Evolutionary conservation across 31 red algal species (phyloP), one percentile per base, ranked within the genome.

Genomic region (Odonthalia washingtoniensis): DNA sequence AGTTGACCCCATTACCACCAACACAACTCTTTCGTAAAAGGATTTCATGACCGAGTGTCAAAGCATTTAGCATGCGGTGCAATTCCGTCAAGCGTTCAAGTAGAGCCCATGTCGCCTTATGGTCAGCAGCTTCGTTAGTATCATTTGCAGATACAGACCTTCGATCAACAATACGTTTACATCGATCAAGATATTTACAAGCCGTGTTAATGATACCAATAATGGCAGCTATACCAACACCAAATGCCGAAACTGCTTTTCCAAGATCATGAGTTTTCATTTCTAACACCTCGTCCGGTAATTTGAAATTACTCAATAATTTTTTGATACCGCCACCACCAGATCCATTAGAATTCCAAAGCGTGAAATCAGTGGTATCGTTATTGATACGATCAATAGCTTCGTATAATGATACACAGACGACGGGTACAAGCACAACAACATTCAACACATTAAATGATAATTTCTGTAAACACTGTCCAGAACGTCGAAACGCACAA

Each of bases 41-140:
- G n/a, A n/a, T n/a, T 37, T 90, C 77, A 2, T 90, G 52, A 76
- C 69, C 81, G 60, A 91, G 81, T 46, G 82, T 67, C 68, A 94
- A 75, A 3, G 90, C 90, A 53, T 82, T 75, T 18, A 87, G 40
- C 90, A 92, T 92, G 17, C 90, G 82, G 46, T 87, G 75, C 17
- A 92, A 76, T 64, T 92, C 90, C 41, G 75, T 78, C 36, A 92
- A 76, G 5, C 90, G 74, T 35, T 92, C 90, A 33, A 92, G 57
- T 80, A 92, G 68, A 18, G 39, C 46, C 27, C 52, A 82, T 1
- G 44, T 67, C 1, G 57, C 63, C 4, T 62, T 74, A 21, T 83
- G 80, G 38, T 85, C 41, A 24, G 61, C 18, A 18, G 67, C n/a
- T 27, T 74, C 60, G 5, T 28, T 5, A 17, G 14, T 12, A 21